Base-by-base conservation (phyloP, 1,284 basidiomycete species). In the Volvariella surrecta region DNA sequence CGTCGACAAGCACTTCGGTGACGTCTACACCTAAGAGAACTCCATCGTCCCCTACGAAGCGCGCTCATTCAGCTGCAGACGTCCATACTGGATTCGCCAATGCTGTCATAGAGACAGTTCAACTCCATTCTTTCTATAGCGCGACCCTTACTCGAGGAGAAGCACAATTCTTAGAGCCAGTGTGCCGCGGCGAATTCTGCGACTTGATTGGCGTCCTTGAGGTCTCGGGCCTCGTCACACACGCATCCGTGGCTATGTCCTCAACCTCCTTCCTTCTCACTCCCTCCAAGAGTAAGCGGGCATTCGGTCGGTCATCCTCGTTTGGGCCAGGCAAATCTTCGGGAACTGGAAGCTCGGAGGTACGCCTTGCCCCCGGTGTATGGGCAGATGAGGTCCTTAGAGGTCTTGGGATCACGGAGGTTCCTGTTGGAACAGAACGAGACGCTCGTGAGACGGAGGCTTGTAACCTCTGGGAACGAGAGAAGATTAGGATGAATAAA, bases 191-290 rank as follows among this genome's bases (percentile, higher is more conserved):
- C 56, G 86, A 89, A 51, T 89, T 89, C 51, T 66, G 69, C 0
- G 86, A 89, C 50, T 64, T 89, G 1, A 55, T 84, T 0, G 74
- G 74, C 17, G 63, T 89, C 44, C 63, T 89, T 28, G 87, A 89
- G 58, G 83, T 80, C 4, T 68, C 73, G 2, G 87, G 86, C 2
- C 64, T 89, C 1, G 62, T 85, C 4, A 63, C 68, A 1, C 53
- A 77, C 4, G 60, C 68, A 11, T 63, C 75, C 1, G 61, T 59
- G 10, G 52, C 58, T 17, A 39, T 50, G 16, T 49, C 59, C 18
- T 46, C 61, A 3, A 62, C 71, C 13, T 64, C 73, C 0, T 44
- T 52, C 8, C 43, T 52, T 13, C 44, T 58, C 13, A 39, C 50
- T 6, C 55, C 58, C 4, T 48, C 56, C 9, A 67, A 65, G 45